phyloP scores from a whole-genome alignment of 2,329 filamentous ascomycete species.

The Basipetospora chlamydospora region DNA sequence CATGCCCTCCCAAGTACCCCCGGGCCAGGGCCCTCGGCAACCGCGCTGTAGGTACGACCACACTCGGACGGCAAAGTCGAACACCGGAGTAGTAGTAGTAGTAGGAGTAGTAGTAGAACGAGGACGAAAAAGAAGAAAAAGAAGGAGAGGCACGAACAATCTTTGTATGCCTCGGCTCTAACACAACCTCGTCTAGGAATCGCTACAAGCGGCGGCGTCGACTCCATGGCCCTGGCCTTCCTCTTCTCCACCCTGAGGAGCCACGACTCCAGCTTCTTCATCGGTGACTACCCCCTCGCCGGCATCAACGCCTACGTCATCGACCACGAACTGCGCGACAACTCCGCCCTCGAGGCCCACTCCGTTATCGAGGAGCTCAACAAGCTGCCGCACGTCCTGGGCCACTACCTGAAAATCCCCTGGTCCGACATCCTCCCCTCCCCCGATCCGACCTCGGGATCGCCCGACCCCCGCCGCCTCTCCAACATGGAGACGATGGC shows the following conservation, averaged over 20 bases:
- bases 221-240: conserved; percentile 90
- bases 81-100: too few relatives aligned
- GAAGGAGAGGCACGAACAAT: too few relatives aligned
- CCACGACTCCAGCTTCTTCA: conserved; percentile 17
- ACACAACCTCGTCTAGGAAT: conserved; percentile 43
- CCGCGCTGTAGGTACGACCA: conserved; percentile 3
- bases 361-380: conserved; percentile 25
- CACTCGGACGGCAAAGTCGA: too few relatives aligned
- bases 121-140: too few relatives aligned
- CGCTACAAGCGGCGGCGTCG: conserved; percentile 82
- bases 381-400: conserved; percentile 18
- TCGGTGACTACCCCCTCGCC: conserved; percentile 30
- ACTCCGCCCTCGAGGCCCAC: conserved; percentile 36
- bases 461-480: conserved; percentile 21
- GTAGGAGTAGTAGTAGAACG: too few relatives aligned
- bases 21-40: not conserved
- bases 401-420: conserved; percentile 17
- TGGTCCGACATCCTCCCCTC: conserved; percentile 6
- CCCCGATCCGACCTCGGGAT: too few relatives aligned
- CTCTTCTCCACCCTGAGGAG: conserved; percentile 43
- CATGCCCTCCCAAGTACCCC: conserved; percentile 3
- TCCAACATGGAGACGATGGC: conserved; percentile 66
- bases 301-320: conserved; percentile 34
- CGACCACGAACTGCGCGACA: conserved; percentile 41
- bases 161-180: too few relatives aligned